phyloP scores from a whole-genome alignment of 176 grass and related monocot species.

The Oryza coarctata region DNA sequence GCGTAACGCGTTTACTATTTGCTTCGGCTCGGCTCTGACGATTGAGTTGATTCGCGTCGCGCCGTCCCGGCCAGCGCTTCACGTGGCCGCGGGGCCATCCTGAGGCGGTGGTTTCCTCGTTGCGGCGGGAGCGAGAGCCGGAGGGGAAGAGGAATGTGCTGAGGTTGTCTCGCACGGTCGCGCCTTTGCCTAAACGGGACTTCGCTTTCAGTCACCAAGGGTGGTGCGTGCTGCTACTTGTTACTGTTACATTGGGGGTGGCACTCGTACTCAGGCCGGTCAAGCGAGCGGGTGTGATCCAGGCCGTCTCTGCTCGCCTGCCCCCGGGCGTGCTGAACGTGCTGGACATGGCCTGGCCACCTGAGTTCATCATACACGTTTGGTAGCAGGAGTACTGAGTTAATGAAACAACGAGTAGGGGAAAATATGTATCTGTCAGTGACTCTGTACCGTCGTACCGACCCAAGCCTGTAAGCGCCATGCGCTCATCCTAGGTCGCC shows the following conservation, averaged over 20 bases:
- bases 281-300: not conserved
- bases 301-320: not conserved
- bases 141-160: not conserved
- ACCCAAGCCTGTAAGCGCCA: not conserved
- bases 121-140: not conserved
- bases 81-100: constrained; percentile 18
- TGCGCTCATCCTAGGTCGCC: not conserved
- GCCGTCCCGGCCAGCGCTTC: not conserved
- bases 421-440: not conserved
- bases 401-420: not conserved
- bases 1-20: too few relatives aligned
- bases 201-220: too few relatives aligned
- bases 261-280: not conserved
- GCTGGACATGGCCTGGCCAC: too few relatives aligned
- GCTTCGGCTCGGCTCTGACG: too few relatives aligned
- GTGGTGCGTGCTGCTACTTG: too few relatives aligned
- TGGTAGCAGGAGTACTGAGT: not conserved
- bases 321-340: too few relatives aligned
- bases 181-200: too few relatives aligned
- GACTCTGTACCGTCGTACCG: too few relatives aligned
- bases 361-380: not conserved
- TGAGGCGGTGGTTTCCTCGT: not conserved
- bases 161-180: too few relatives aligned
- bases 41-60: too few relatives aligned
- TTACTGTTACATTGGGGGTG: too few relatives aligned